Base-by-base conservation (phyloP, 768 basidiomycete genomes). In the Auricularia sp. region DNA sequence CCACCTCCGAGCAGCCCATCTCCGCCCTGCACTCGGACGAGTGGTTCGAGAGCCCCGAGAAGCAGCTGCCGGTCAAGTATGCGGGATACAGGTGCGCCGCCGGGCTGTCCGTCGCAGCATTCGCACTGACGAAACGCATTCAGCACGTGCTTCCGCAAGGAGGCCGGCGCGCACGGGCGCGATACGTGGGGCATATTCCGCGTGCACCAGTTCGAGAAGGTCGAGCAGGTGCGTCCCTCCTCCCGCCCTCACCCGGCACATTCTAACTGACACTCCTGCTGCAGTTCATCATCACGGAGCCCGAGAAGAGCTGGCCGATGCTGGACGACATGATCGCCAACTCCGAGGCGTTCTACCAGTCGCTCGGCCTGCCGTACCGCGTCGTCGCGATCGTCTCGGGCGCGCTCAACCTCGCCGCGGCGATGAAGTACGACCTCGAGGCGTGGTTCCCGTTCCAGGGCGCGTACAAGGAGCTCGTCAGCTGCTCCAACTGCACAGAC, bases 151-250 rank as follows among this genome's bases (percentile, higher is more conserved):
- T 99, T 99, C 88, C 87, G 97, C 35, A 98, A 98, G 77, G 97
- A 99, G 78, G 97, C 97, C 2, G 97, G 97, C 39, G 90, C 93
- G 2, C 93, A 93, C 7, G 97, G 97, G 3, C 88, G 93, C 64
- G 97, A 99, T 70, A 98, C 96, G 82, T 98, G 97, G 94, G 97
- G 97, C 64, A 98, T 98, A 76, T 99, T 99, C 87, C 91, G 97
- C 29, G 96, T 99, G 63, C 97, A 99, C 73, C 97, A 99, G 76
- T 99, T 99, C 69, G 97, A 99, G 78, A 99, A 99, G 80, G 84
- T 99, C 62, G 97, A 99, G 74, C 87, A 29, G 29, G 29, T 29
- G 29, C 29, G 29, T 29, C 29, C 29, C 29, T 29, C 29, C 29
- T 29, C 29, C 29, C 29, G 2, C 29, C 29, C 29, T 29, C 29